phyloP scores from a whole-genome alignment of 441 rosid species.

The Arabidopsis hybrid region DNA sequence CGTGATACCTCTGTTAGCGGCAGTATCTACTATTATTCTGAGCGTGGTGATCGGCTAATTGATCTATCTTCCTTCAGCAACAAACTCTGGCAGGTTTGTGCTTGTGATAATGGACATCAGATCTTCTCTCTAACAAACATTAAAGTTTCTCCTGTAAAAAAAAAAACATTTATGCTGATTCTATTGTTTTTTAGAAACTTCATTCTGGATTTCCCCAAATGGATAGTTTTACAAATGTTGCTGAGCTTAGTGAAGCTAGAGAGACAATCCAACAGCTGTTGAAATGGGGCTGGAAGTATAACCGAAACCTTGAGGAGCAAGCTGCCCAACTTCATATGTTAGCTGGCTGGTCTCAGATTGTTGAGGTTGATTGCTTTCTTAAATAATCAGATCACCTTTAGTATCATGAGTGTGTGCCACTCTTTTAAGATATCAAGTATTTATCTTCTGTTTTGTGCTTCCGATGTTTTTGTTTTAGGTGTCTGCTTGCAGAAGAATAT shows the following conservation, averaged over 20 bases:
- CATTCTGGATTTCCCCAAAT: slow-evolving; percentile 69
- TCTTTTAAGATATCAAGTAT: slow-evolving; percentile 14
- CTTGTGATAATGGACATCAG: slow-evolving; percentile 28
- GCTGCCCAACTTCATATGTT: slow-evolving; percentile 99
- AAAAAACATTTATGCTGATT: slow-evolving; percentile 34
- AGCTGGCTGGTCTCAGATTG: slow-evolving; percentile 96
- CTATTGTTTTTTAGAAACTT: slow-evolving; percentile 63
- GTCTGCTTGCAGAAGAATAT: slow-evolving; percentile 83
- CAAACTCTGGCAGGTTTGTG: slow-evolving; percentile 89
- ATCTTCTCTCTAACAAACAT: slow-evolving; percentile 30
- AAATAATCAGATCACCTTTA: slow-evolving; percentile 17
- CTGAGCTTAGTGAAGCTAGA: slow-evolving; percentile 81
- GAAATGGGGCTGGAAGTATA: slow-evolving; percentile 98
- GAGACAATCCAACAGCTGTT: slow-evolving; percentile 83
- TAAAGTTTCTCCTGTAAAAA: slow-evolving; percentile 26
- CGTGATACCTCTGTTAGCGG: slow-evolving; percentile 77
- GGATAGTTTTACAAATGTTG: slow-evolving; percentile 67
- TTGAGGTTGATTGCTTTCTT: slow-evolving; percentile 68
- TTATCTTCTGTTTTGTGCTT: slow-evolving; percentile 23
- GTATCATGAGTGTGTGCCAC: slow-evolving; percentile 11
- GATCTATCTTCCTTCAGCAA: slow-evolving; percentile 82
- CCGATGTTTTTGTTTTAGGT: slow-evolving; percentile 53
- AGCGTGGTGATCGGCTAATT: slow-evolving; percentile 95
- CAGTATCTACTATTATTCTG: slow-evolving; percentile 85
- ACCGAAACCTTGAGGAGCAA: slow-evolving; percentile 97